Base-by-base conservation (phyloP, 2,329 filamentous ascomycete genomes). In the Alternaria viburni region DNA sequence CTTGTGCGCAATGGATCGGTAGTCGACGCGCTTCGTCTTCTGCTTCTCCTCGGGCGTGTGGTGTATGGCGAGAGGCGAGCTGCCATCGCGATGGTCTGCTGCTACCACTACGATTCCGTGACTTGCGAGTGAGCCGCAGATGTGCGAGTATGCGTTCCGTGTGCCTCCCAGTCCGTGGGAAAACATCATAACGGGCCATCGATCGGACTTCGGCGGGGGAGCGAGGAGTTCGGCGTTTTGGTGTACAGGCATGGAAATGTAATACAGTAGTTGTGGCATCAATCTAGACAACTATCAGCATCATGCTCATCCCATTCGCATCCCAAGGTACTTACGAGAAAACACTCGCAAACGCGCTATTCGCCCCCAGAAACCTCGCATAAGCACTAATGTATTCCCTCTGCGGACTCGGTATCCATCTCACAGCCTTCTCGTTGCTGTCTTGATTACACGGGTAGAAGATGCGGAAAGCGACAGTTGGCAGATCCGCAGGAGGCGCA, bases 181-280 rank as follows among this genome's bases (percentile, higher is more conserved):
- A 80, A 97, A 96, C 66, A 97, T 84, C 83, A 93, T 89, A 0
- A 93, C 91, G 0, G 93, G 93, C 90, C 92, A 96, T 81, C 88
- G 83, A 59, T 84, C 81, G 62, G 62, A 88, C 74, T 62, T 83
- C 63, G 74, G 82, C 2, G 79, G 77, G 21, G 83, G 77, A 30
- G 80, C 74, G 41, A 89, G 85, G 8, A 94, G 79, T 6, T 85
- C 83, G 11, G 91, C 91, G 75, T 93, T 92, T 69, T 91, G 89
- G 68, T 88, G 84, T 25, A 88, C 91, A 6, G 91, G 91, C 25
- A 95, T 90, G 2, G 88, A 86, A 50, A 91, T 88, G 76, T 90
- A 92, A 77, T 93, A 88, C 2, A 95, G 84, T 41, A 93, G 86
- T 65, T 91, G 86, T 1, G 91, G 91, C 11, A 93, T 80, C 64